Conservation (phyloP, 495 filamentous ascomycete species). For the Aspergillus funiculosus region DNA sequence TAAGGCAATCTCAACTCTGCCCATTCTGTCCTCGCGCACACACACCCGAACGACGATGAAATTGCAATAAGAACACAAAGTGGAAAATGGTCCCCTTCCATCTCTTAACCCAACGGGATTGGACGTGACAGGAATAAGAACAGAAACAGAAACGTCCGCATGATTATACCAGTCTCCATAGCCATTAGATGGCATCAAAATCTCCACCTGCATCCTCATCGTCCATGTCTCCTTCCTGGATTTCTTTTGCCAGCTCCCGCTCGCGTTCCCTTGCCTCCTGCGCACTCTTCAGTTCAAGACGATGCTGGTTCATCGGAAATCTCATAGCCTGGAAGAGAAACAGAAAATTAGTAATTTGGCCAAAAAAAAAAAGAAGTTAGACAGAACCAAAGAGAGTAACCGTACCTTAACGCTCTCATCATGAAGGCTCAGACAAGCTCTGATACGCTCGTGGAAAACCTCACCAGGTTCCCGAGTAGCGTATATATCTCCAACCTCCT, state of each 20-base stretch:
- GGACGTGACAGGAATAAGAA: conserved; percentile 8
- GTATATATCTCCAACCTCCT: conserved; percentile 91
- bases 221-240: conserved; percentile 94
- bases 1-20: conserved; percentile 28
- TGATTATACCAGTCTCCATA: conserved; percentile 5
- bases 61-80: conserved; percentile 22
- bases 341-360: conserved; percentile 15
- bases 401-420: conserved; percentile 96
- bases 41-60: conserved; percentile 24
- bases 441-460: conserved; percentile 93
- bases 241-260: conserved; percentile 96
- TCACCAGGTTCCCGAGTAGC: conserved; percentile 92
- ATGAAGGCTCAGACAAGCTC: conserved; percentile 82
- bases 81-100: conserved; percentile 14
- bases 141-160: conserved; percentile 1
- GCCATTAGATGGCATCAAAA: conserved; percentile 88
- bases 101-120: conserved; percentile 4
- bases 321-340: conserved; percentile 71
- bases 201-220: conserved; percentile 96
- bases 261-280: conserved; percentile 95
- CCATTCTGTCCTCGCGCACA: conserved; percentile 26
- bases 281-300: conserved; percentile 95
- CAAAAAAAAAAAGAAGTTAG: background rate
- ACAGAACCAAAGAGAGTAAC: background rate
- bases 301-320: conserved; percentile 98